Percentiles rank a stretch among this genome's conserved stretches.
Conservation (phyloP, 2,329 filamentous ascomycete species). For the Aureobasidium sp. region DNA sequence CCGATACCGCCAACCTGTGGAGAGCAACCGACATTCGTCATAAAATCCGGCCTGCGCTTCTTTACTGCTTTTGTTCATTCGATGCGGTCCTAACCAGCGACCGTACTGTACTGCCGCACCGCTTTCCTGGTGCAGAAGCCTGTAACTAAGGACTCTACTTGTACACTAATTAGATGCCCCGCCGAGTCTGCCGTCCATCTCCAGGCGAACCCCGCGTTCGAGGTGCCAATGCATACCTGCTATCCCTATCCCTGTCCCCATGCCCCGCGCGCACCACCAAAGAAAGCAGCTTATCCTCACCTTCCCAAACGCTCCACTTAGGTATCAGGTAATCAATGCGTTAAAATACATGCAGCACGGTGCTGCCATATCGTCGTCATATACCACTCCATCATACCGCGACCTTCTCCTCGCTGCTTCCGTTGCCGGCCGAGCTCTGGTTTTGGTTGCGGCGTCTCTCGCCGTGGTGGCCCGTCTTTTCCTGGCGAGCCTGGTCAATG, state of each 20-base stretch:
- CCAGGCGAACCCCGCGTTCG: not conserved
- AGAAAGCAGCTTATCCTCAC: not conserved
- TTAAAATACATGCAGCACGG: not conserved
- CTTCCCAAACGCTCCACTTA: not conserved
- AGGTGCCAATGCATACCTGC: conserved; percentile 5
- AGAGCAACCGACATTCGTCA: conserved; percentile 3
- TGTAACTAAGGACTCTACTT: not conserved
- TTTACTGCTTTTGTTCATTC: conserved; percentile 11
- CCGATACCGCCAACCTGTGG: conserved; percentile 8
- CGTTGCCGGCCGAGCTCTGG: conserved; percentile 8
- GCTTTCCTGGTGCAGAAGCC: not conserved
- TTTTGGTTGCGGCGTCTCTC: conserved; percentile 37
- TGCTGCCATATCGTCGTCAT: not conserved
- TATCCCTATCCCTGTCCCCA: not conserved
- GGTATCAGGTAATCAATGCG: not conserved
- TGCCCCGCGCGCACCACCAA: not conserved
- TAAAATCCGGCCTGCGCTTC: not conserved
- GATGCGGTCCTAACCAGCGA: not conserved
- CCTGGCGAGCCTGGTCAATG: conserved; percentile 83
- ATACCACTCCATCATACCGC: not conserved
- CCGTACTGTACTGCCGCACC: not conserved
- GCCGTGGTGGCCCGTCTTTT: conserved; percentile 50
- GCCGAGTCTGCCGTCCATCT: not conserved
- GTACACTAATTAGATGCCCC: not conserved
- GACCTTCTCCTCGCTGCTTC: conserved; percentile 9